These are phyloP conservation scores for Aureobasidium sp. DNA, from an alignment of 2,329 filamentous ascomycete genomes.

Conservation along the genomic window DNA sequence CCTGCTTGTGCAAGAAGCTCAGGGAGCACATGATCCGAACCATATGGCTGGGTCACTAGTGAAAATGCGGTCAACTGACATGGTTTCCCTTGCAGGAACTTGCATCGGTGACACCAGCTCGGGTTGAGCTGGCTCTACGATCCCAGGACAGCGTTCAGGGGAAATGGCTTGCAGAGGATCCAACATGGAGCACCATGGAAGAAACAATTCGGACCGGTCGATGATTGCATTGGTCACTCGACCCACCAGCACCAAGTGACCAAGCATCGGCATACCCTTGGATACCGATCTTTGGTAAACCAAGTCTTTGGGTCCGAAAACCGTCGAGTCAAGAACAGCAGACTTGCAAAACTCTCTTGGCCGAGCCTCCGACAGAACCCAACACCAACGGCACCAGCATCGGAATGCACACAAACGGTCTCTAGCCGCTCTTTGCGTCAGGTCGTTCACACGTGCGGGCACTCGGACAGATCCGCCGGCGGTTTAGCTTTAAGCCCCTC, in stretches of 20 bases:
- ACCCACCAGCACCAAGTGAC: background rate
- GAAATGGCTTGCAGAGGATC: conserved; percentile 55
- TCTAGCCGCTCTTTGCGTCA: background rate
- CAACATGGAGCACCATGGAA: conserved; percentile 41
- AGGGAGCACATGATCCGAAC: background rate
- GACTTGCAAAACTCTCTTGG: background rate
- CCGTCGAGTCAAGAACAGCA: background rate
- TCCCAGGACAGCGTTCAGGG: conserved; percentile 46
- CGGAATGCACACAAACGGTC: background rate
- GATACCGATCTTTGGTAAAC: background rate
- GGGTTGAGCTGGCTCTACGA: conserved; percentile 47
- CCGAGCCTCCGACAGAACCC: background rate
- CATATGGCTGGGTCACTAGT: background rate
- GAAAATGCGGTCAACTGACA: background rate
- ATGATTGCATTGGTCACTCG: conserved; percentile 5
- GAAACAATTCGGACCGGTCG: conserved; percentile 13
- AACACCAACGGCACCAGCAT: background rate
- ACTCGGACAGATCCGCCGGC: conserved; percentile 6
- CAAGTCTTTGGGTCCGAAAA: background rate
- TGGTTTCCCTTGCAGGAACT: conserved; percentile 39
- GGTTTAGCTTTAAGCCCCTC: background rate
- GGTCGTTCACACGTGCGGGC: background rate
- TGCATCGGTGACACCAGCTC: conserved; percentile 46
- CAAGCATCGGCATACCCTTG: background rate
- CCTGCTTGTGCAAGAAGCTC: background rate